phyloP scores from a whole-genome alignment of 192 early-diverging fungal species.

The Backusella macrospora region DNA sequence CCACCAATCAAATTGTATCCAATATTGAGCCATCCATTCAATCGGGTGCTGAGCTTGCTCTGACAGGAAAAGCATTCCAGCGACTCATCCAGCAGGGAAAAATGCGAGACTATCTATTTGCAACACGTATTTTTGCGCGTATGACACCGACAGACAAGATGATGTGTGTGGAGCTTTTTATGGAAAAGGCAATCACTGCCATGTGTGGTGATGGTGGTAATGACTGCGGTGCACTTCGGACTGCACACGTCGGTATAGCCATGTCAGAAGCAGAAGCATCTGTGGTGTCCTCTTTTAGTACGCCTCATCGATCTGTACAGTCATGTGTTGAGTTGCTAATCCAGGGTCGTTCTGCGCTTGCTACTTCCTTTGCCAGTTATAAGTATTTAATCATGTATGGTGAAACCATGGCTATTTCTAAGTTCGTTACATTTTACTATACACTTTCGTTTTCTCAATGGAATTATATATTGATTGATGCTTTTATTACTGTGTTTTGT shows the following conservation, averaged over 20 bases:
- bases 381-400: slow-evolving; percentile 65
- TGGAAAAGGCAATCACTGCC: slow-evolving; percentile 58
- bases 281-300: slow-evolving; percentile 63
- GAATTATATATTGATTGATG: slow-evolving; percentile 74
- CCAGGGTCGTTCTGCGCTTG: slow-evolving; percentile 64
- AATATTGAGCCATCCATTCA: background rate
- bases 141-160: slow-evolving; percentile 65
- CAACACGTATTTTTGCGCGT: slow-evolving; percentile 59
- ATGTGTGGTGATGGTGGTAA: slow-evolving; percentile 77
- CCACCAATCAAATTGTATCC: slow-evolving; percentile 28
- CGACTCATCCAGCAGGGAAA: slow-evolving; percentile 29
- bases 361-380: slow-evolving; percentile 67
- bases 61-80: slow-evolving; percentile 59
- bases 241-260: slow-evolving; percentile 64
- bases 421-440: slow-evolving; percentile 66
- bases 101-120: slow-evolving; percentile 47
- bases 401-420: slow-evolving; percentile 54
- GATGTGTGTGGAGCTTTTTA: slow-evolving; percentile 55
- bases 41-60: slow-evolving; percentile 48
- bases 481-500: slow-evolving; percentile 51
- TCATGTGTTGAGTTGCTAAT: slow-evolving; percentile 59
- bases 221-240: slow-evolving; percentile 68
- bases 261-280: slow-evolving; percentile 65
- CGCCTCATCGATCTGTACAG: slow-evolving; percentile 46
- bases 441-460: slow-evolving; percentile 55